Conservation (phyloP, 495 filamentous ascomycete genomes). For the Niebla homalea region DNA sequence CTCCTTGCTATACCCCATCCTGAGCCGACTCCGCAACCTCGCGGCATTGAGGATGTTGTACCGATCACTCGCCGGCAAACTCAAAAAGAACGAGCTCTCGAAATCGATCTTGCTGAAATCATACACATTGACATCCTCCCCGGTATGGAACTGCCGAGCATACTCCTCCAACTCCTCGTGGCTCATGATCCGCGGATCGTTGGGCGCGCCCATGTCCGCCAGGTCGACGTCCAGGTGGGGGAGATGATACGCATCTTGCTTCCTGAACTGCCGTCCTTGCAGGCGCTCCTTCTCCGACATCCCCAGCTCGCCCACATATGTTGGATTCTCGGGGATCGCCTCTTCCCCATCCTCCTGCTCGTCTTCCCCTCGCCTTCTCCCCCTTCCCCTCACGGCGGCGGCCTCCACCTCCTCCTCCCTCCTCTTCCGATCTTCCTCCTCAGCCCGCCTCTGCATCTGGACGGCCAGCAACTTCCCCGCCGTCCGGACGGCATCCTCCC, state of each 20-base stretch:
- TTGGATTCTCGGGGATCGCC: slow-evolving; percentile 56
- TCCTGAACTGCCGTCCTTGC: slow-evolving; percentile 65
- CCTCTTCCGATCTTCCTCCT: slow-evolving; percentile 63
- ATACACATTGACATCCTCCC: slow-evolving; percentile 94
- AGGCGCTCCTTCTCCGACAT: slow-evolving; percentile 68
- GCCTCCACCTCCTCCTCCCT: slow-evolving; percentile 32
- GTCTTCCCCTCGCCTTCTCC: slow-evolving; percentile 27
- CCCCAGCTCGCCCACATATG: slow-evolving; percentile 78
- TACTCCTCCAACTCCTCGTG: slow-evolving; percentile 87
- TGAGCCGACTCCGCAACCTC: slow-evolving; percentile 65
- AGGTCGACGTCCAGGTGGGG: slow-evolving; percentile 67
- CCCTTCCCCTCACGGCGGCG: background rate
- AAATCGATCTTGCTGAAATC: slow-evolving; percentile 99
- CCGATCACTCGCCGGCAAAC: slow-evolving; percentile 75
- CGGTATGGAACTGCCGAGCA: slow-evolving; percentile 76
- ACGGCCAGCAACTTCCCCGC: slow-evolving; percentile 82
- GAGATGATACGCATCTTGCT: slow-evolving; percentile 87
- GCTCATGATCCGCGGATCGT: slow-evolving; percentile 91
- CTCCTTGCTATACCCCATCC: slow-evolving; percentile 94
- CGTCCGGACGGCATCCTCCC: slow-evolving; percentile 84
- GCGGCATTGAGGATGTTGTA: slow-evolving; percentile 97
- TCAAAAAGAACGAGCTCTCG: slow-evolving; percentile 81
- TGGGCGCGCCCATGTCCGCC: slow-evolving; percentile 71
- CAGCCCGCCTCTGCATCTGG: slow-evolving; percentile 78
- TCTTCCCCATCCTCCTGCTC: slow-evolving; percentile 28